phyloP scores from a whole-genome alignment of 2,329 filamentous ascomycete species.

The Zelopaecilomyces penicillatus region DNA sequence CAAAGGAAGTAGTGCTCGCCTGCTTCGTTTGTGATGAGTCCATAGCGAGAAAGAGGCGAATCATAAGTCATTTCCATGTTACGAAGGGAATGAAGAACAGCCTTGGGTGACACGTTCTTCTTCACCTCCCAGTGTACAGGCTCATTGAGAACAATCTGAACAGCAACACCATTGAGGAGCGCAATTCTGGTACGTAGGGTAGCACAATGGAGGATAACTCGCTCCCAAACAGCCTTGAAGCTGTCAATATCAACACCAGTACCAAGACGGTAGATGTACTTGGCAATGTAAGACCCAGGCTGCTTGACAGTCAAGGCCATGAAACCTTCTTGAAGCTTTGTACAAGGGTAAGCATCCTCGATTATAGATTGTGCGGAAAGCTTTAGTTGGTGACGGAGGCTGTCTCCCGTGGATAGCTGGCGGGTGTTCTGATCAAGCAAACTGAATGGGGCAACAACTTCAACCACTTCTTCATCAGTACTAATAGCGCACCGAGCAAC shows the following conservation, averaged over 20 bases:
- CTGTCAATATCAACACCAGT: not conserved
- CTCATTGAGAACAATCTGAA: too few relatives aligned
- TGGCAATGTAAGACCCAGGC: slow-evolving; percentile 14
- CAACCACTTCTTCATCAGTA: too few relatives aligned
- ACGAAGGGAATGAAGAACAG: too few relatives aligned
- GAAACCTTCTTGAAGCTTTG: slow-evolving; percentile 27
- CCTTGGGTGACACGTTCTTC: too few relatives aligned
- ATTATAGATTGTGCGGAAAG: too few relatives aligned
- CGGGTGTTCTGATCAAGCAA: too few relatives aligned
- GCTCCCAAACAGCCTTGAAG: slow-evolving; percentile 11
- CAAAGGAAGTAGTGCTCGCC: not conserved
- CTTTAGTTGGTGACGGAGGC: too few relatives aligned
- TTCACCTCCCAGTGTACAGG: too few relatives aligned
- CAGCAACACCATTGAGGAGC: slow-evolving; percentile 30
- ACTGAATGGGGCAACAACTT: too few relatives aligned
- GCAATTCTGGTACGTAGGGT: slow-evolving; percentile 40
- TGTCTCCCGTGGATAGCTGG: too few relatives aligned
- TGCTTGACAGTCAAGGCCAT: slow-evolving; percentile 20
- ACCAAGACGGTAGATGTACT: slow-evolving; percentile 9
- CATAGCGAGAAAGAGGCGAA: slow-evolving; percentile 1
- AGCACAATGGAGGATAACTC: not conserved
- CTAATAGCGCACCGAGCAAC: too few relatives aligned
- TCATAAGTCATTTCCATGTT: too few relatives aligned
- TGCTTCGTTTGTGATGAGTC: not conserved
- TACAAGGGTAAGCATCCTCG: slow-evolving; percentile 29